Percentiles rank a stretch among this genome's conserved stretches.
Conservation (phyloP, 78 protist genomes). For the Dictyostelium intermedium region DNA sequence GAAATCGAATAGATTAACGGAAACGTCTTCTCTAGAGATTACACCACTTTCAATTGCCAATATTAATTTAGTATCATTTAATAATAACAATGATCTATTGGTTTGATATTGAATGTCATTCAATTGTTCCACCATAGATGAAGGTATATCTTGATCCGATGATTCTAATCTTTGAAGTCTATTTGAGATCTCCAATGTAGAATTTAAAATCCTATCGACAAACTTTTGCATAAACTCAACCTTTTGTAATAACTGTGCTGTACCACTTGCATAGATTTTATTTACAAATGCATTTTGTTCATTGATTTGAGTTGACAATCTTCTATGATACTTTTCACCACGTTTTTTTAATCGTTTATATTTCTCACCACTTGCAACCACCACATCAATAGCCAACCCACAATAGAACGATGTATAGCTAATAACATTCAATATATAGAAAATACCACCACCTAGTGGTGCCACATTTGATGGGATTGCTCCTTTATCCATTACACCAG, state of each 20-base stretch:
- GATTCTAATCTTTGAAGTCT: neutral
- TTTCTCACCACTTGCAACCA: conserved; percentile 43
- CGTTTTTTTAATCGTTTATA: neutral
- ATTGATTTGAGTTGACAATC: conserved; percentile 58
- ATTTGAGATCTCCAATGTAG: conserved; percentile 11
- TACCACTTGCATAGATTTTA: conserved; percentile 14
- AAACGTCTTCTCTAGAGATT: conserved; percentile 24
- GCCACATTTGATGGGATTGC: neutral
- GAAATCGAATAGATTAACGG: conserved; percentile 53
- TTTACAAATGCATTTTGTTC: conserved; percentile 56
- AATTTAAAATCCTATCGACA: neutral
- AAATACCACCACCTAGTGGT: conserved; percentile 61
- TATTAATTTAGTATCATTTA: conserved; percentile 52
- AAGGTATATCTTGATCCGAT: conserved; percentile 1
- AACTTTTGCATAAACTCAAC: conserved; percentile 60
- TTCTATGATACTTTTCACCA: conserved; percentile 41
- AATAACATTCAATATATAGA: conserved; percentile 51
- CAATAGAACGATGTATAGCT: conserved; percentile 2
- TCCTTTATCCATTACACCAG: neutral
- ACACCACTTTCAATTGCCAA: conserved; percentile 67
- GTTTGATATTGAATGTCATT: conserved; percentile 23
- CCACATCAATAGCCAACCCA: conserved; percentile 45
- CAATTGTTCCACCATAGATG: neutral
- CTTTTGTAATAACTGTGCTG: conserved; percentile 37
- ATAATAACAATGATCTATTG: neutral